These are phyloP conservation scores for Tylopilus sp. DNA, from an alignment of 1,284 basidiomycete species.

Conservation along the genomic window DNA sequence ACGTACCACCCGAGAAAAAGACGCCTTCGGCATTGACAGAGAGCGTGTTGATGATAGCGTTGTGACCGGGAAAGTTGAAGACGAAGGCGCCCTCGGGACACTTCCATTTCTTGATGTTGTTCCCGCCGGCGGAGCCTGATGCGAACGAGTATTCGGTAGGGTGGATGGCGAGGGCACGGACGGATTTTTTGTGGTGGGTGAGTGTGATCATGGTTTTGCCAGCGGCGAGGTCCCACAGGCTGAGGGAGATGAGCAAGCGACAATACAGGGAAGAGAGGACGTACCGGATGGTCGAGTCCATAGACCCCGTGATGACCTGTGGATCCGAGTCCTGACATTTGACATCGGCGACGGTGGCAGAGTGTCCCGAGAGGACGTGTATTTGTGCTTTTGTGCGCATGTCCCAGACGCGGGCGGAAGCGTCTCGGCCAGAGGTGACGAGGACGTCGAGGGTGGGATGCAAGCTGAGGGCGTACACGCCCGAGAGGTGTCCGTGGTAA, in stretches of 20 bases:
- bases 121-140: conserved; percentile 93
- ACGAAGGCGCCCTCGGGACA: conserved; percentile 97
- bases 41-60: conserved; percentile 97
- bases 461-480: conserved; percentile 91
- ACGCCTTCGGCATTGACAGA: conserved; percentile 96
- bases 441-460: conserved; percentile 97
- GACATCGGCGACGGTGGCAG: conserved; percentile 94
- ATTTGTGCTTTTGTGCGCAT: conserved; percentile 98
- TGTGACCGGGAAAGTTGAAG: conserved; percentile 96
- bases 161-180: conserved; percentile 93
- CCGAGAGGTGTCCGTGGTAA: conserved; percentile 97
- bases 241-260: conserved; percentile 37
- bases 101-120: conserved; percentile 99
- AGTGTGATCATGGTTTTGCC: conserved; percentile 96
- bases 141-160: conserved; percentile 98
- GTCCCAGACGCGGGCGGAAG: conserved; percentile 98
- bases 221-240: conserved; percentile 98
- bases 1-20: conserved; percentile 91
- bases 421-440: conserved; percentile 95
- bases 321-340: conserved; percentile 97
- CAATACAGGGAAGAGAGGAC: conserved; percentile 29
- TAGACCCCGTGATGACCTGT: conserved; percentile 97
- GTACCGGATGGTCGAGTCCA: conserved; percentile 96
- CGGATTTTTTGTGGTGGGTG: conserved; percentile 99
- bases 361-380: conserved; percentile 94